Evolutionary conservation across 2,329 filamentous ascomycete genomes (phyloP), one percentile per base, ranked within the genome.

Genomic region (Monosporascus sp.): DNA sequence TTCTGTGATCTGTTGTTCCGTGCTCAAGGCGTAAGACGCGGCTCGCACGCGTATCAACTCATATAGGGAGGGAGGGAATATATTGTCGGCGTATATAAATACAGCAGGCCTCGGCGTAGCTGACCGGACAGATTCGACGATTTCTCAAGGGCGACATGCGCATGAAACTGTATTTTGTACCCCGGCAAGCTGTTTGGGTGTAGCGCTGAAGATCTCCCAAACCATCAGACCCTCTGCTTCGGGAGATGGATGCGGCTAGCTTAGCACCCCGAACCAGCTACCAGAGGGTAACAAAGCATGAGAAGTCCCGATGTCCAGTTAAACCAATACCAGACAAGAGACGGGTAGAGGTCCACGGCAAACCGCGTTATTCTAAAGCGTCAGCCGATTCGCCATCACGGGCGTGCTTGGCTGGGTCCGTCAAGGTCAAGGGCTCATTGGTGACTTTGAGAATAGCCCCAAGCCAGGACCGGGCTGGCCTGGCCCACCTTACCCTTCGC

Each of bases 361-460:
- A 27, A 43, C 44, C 40, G 37, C 53, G 44, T 50, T 55, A 49
- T 36, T 47, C 49, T 46, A 46, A 43, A 55, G 53, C 52, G 34
- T 48, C 43, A 56, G 55, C 52, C 55, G 54, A 52, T 52, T 54
- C 55, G 55, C 52, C 49, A 54, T 54, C 27, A 40, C n/a, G 20
- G 37, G 43, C 44, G 36, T 46, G 43, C 24, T 46, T 46, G 43
- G 11, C 20, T 7, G 43, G 43, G 20, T 44, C 14, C 16, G 24
- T 46, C 43, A 46, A 22, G 43, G 43, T 46, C 43, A 26, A 46
- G 43, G 43, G 24, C n/a, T 46, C 24, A 46, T 46, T 46, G 43
- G 43, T 27, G 24, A 46, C 24, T 46, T 46, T 19, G 43, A 4
- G n/a, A 27, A 26, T 16, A 34, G 44, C 9, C 43, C 24, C 43